These are phyloP conservation scores for Populus simonii DNA, from an alignment of 345 rosid species.

Conservation along the genomic window DNA sequence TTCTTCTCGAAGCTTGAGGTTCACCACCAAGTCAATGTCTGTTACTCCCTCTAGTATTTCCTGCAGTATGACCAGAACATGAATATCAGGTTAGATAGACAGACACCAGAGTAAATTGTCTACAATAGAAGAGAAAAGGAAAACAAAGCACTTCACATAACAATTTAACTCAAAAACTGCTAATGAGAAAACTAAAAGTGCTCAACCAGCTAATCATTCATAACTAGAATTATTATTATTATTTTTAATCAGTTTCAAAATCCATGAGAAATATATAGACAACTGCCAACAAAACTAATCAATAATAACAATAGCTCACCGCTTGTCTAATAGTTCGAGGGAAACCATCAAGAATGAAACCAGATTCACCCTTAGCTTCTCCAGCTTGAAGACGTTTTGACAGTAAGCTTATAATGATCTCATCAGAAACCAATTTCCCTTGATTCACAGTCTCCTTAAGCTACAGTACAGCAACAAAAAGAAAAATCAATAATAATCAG, in stretches of 20 bases:
- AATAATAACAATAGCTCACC: slow-evolving; percentile 42
- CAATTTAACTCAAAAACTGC: neutral
- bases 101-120: neutral
- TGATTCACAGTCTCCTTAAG: slow-evolving; percentile 73
- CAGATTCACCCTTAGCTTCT: slow-evolving; percentile 75
- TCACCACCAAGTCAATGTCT: slow-evolving; percentile 72
- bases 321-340: slow-evolving; percentile 94
- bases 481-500: neutral
- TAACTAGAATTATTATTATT: neutral
- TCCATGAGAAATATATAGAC: neutral
- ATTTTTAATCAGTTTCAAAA: neutral
- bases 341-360: slow-evolving; percentile 97
- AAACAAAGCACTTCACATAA: neutral
- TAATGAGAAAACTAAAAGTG: neutral
- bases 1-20: slow-evolving; percentile 82
- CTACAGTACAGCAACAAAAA: slow-evolving; percentile 40
- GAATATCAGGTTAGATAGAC: neutral
- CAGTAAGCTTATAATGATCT: slow-evolving; percentile 67
- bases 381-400: slow-evolving; percentile 76
- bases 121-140: neutral
- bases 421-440: slow-evolving; percentile 91
- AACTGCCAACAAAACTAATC: neutral
- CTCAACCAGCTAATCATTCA: neutral
- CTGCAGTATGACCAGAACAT: slow-evolving; percentile 31
- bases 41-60: slow-evolving; percentile 90